Percentiles rank a stretch among this genome's conserved stretches.
Evolutionary conservation across 371 early-diverging fungal genomes (phyloP).

Genomic region (Mortierella sp.): DNA sequence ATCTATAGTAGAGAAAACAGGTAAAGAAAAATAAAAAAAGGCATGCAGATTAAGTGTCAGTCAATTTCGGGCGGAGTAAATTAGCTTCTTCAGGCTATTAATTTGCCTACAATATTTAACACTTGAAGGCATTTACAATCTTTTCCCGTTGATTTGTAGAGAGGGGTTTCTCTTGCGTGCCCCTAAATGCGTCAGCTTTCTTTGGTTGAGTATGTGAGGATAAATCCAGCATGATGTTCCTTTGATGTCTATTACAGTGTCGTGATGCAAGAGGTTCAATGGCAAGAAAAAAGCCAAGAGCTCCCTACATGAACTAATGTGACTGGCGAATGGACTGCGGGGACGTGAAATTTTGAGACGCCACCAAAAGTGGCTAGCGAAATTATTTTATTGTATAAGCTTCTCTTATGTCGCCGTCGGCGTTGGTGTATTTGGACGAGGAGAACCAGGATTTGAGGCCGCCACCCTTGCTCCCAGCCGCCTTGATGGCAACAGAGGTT

Average conservation of each 20-base stretch:
- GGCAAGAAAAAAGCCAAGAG: background rate
- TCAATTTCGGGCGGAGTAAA: background rate
- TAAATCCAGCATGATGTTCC: constrained; percentile 2
- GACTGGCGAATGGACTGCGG: no score
- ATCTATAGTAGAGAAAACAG: no score
- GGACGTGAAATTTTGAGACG: constrained; percentile 1
- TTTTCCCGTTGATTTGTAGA: constrained; percentile 24
- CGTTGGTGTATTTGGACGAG: constrained; percentile 42
- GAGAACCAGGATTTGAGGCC: constrained; percentile 40
- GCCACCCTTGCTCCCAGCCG: constrained; percentile 27
- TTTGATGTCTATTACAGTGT: background rate
- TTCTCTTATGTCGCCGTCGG: constrained; percentile 5
- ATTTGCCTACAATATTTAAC: no score
- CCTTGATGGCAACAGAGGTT: constrained; percentile 58
- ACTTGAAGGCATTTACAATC: constrained; percentile 21
- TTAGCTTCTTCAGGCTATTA: no score
- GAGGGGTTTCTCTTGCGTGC: background rate
- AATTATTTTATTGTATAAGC: background rate
- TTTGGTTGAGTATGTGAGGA: background rate
- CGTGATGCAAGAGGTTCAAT: background rate
- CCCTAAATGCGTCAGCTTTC: background rate
- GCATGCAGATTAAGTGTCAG: background rate
- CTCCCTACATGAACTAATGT: no score
- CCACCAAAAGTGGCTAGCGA: no score
- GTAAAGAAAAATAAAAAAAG: background rate